These are phyloP conservation scores for Diutina catenulata DNA, from an alignment of 1,139 yeast genomes.

Conservation along the genomic window DNA sequence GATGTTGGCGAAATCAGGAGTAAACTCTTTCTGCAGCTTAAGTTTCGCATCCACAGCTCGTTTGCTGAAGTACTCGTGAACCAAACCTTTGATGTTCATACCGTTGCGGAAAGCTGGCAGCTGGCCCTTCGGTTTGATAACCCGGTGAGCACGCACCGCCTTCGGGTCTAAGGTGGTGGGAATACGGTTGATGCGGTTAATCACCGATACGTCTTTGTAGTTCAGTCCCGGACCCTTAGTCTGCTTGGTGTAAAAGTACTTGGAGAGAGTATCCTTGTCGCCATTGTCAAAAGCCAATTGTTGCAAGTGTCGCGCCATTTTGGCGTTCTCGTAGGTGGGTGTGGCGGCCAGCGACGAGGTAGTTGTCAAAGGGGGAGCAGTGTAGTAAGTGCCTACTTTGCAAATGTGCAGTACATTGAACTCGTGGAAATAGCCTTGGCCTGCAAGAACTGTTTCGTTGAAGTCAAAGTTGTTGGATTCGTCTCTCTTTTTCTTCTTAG, in stretches of 20 bases:
- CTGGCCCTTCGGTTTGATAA: conserved; percentile 11
- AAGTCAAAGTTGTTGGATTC: conserved; percentile 26
- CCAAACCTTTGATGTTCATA: conserved; percentile 25
- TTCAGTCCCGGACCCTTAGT: conserved; percentile 38
- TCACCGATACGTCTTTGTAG: conserved; percentile 33
- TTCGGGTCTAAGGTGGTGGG: conserved; percentile 9
- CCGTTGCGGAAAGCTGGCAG: conserved; percentile 13
- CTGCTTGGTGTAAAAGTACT: conserved; percentile 28
- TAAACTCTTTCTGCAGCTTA: conserved; percentile 19
- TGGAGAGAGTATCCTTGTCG: conserved; percentile 10
- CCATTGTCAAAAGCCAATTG: conserved; percentile 12
- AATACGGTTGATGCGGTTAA: conserved; percentile 27
- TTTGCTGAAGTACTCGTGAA: conserved; percentile 24
- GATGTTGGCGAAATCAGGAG: conserved; percentile 27
- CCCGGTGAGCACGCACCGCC: conserved; percentile 10
- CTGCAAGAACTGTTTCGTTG: conserved; percentile 30
- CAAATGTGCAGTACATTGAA: conserved; percentile 30
- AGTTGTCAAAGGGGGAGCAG: too few relatives aligned
- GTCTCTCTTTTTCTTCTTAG: conserved; percentile 8
- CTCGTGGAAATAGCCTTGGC: conserved; percentile 35
- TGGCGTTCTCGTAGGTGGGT: conserved; percentile 10
- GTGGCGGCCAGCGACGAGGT: too few relatives aligned
- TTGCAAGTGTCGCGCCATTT: conserved; percentile 24
- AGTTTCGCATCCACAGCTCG: conserved; percentile 21
- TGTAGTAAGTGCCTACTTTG: conserved; percentile 32